Evolutionary conservation across 2,329 filamentous ascomycete genomes (phyloP).

Genomic region (Atkinsonella hypoxylon): DNA sequence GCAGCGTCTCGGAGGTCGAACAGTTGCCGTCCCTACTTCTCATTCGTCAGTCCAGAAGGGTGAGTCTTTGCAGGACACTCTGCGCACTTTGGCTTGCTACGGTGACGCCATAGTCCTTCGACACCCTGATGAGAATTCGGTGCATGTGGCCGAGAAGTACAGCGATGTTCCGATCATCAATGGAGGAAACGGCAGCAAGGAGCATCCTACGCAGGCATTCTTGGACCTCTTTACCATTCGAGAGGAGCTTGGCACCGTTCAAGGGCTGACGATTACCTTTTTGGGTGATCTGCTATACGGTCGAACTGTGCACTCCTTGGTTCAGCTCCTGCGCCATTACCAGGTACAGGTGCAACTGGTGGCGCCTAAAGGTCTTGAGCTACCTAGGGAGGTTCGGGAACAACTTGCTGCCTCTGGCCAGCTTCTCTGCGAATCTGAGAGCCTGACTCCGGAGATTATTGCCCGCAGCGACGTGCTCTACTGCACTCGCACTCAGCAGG

Average conservation of each 20-base stretch:
- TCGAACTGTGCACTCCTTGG: constrained; percentile 86
- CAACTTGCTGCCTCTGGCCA: constrained; percentile 63
- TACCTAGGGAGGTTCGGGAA: constrained; percentile 65
- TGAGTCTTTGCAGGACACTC: constrained; percentile 83
- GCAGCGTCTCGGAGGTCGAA: constrained; percentile 90
- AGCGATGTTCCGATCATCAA: constrained; percentile 91
- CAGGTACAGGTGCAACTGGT: constrained; percentile 90
- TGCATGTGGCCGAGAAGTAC: constrained; percentile 73
- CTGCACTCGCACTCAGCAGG: constrained; percentile 93
- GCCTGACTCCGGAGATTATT: constrained; percentile 77
- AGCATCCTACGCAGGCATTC: constrained; percentile 97
- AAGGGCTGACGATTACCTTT: constrained; percentile 92
- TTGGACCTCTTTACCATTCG: constrained; percentile 97
- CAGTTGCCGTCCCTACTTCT: constrained; percentile 67
- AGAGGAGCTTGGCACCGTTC: constrained; percentile 91
- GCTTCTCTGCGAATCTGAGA: constrained; percentile 61
- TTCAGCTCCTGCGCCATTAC: constrained; percentile 91
- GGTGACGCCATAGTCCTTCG: constrained; percentile 92
- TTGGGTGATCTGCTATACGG: constrained; percentile 87
- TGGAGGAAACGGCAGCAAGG: constrained; percentile 86
- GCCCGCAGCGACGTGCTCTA: constrained; percentile 85
- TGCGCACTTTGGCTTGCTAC: constrained; percentile 89
- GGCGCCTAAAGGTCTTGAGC: constrained; percentile 62
- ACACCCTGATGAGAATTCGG: constrained; percentile 73
- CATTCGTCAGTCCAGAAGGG: constrained; percentile 90